Percentiles rank a stretch among this genome's conserved stretches.
Evolutionary conservation across 768 basidiomycete species (phyloP).

Genomic region (Xerocomellus intermedius): DNA sequence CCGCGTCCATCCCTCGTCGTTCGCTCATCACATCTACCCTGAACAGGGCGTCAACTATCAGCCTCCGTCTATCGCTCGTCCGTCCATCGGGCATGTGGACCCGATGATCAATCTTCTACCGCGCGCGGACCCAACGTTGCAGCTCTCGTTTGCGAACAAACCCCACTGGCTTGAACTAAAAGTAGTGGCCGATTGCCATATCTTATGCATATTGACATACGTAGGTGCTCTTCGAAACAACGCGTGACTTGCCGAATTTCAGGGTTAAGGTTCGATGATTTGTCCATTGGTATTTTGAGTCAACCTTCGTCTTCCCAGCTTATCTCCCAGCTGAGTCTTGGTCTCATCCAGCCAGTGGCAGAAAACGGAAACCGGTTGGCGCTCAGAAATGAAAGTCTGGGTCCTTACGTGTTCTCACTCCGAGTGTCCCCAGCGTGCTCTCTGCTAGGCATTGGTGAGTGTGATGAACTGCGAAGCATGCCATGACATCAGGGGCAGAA

Average conservation of each 20-base stretch:
- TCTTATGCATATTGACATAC: not conserved
- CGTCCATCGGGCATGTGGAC: slow-evolving; percentile 14
- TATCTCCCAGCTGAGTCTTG: slow-evolving; percentile 21
- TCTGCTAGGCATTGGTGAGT: not conserved
- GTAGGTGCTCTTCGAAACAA: not conserved
- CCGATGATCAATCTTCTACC: slow-evolving; percentile 29
- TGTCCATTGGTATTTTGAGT: slow-evolving; percentile 11
- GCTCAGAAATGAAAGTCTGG: slow-evolving; percentile 13
- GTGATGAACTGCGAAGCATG: slow-evolving; percentile 7
- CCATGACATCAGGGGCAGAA: slow-evolving; percentile 12
- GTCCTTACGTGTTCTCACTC: slow-evolving; percentile 11
- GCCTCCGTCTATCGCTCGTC: slow-evolving; percentile 3
- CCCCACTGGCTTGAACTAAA: slow-evolving; percentile 6
- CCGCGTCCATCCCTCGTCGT: slow-evolving; percentile 2
- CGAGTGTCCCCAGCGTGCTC: not conserved
- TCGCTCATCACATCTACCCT: slow-evolving; percentile 14
- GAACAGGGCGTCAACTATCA: slow-evolving; percentile 1
- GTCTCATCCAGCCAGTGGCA: slow-evolving; percentile 7
- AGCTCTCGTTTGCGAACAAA: slow-evolving; percentile 11
- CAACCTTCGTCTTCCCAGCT: slow-evolving; percentile 21
- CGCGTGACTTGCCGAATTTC: slow-evolving; percentile 3
- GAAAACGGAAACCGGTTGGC: slow-evolving; percentile 5
- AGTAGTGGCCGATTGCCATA: not conserved
- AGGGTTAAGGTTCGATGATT: slow-evolving; percentile 17
- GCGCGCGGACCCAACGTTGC: slow-evolving; percentile 26